Evolutionary conservation across 768 basidiomycete genomes (phyloP), one percentile per base, ranked within the genome.

Genomic region (Mycena galericulata): DNA sequence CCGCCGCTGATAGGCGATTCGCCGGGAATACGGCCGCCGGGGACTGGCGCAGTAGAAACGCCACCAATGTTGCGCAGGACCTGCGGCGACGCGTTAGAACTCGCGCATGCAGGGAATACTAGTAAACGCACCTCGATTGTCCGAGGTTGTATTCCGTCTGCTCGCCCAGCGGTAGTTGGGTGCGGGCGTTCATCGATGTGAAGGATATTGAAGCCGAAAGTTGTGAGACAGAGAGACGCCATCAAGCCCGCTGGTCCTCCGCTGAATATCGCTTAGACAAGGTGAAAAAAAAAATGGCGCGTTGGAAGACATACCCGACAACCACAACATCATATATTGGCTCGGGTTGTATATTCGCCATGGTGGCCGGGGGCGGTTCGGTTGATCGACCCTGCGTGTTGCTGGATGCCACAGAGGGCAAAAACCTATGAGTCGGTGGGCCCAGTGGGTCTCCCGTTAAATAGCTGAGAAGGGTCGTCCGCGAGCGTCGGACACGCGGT

Each of bases 101-200:
- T 29, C 2, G 27, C n/a, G 6, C 22, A n/a, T 24, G 24, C 14
- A 14, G 6, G 43, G 4, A 32, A n/a, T 24, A 38, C 22, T 8
- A 29, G 7, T 17, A 29, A 40, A 27, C 59, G 41, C 55, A 65
- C 67, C 69, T 88, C 87, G 55, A 86, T 81, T 2, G 87, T 87
- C 29, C 87, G 82, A 2, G 87, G 85, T 59, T 87, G 85, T 53
- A 88, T 86, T 36, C 87, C 87, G 65, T 88, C 87, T 2, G 88
- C 87, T 69, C 87, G 87, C 43, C 87, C 87, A 3, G 83, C 85
- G 27, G 63, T 59, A 6, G 70, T 72, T 27, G 70, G 62, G 50
- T 65, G 67, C 6, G 70, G 46, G 36, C 67, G 70, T 32, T 72
- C 70, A 27, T 72, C 70, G 60, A 72, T 72, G 43, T 72, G 70